Evolutionary conservation across 2,329 filamentous ascomycete genomes (phyloP), one percentile per base, ranked within the genome.

Genomic region (Talaromyces islandicus): DNA sequence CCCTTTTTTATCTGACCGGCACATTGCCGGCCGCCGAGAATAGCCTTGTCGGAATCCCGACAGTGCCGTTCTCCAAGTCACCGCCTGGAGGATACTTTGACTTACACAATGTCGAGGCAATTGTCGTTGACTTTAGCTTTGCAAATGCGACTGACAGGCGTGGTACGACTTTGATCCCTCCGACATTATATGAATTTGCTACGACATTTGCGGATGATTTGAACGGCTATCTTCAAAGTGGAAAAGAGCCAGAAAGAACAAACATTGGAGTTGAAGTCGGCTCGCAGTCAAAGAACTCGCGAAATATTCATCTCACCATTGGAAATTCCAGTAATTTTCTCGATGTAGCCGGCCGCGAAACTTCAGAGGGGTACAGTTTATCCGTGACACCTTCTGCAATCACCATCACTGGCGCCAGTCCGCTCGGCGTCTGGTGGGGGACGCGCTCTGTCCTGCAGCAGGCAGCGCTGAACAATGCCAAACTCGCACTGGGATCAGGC

Each of bases 401-500:
- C 38, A 71, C 70, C 24, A 78, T 85, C 61, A 73, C 73, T 4
- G 82, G 81, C 3, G 80, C 81, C 10, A 81, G 80, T 64, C 77
- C 81, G 0, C 70, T 83, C 1, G 82, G 82, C 6, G 77, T 73
- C 7, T 84, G 80, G 80, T 84, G 82, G 82, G 82, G 76, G 41
- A 83, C 81, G 0, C 73, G 82, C 35, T 78, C 81, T 2, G 62
- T 85, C 29, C 64, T 84, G n/a, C 82, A 85, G 62, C 62, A 78
- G 79, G 64, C 76, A 7, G 65, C 77, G 17, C 68, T 83, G 24
- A 67, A 70, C 5, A 64, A 75, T 27, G 71, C 70, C 2, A 65
- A 69, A 11, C 62, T 84, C n/a, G 68, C 75, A 0, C 65, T 70
- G 35, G 81, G 82, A 10, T 68, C 64, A 9, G 78, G 72, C 2